Conservation (phyloP, 345 rosid genomes). For the Lenwebbia sp. region DNA sequence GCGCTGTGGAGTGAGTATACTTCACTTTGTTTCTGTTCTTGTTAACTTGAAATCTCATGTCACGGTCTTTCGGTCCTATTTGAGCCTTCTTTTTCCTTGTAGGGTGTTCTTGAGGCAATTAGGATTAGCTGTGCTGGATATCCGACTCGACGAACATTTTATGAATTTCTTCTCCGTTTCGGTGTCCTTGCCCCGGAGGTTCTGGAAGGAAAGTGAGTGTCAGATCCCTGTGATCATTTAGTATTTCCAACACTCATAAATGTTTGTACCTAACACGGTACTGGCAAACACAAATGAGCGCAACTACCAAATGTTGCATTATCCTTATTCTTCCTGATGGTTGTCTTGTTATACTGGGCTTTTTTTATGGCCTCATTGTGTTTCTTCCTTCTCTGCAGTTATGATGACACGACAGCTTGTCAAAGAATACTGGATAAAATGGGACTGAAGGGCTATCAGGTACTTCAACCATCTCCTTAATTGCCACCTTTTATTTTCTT, state of each 20-base stretch:
- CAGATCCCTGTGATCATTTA: neutral
- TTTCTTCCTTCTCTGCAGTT: conserved; percentile 32
- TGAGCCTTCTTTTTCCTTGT: neutral
- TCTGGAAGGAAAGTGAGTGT: conserved; percentile 78
- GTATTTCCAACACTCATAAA: neutral
- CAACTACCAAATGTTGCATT: neutral
- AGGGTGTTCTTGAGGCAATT: conserved; percentile 99
- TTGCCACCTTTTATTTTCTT: neutral
- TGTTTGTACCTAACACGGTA: neutral
- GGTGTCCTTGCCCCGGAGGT: conserved; percentile 97
- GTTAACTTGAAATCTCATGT: neutral
- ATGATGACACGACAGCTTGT: conserved; percentile 91
- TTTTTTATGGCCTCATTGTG: neutral
- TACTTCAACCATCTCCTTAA: conserved; percentile 14
- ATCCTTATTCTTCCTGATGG: neutral
- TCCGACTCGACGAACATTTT: conserved; percentile 93
- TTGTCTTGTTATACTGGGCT: neutral
- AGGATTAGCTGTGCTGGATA: conserved; percentile 99
- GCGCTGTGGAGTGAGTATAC: conserved; percentile 92
- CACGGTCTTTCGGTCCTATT: neutral
- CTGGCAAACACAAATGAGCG: neutral
- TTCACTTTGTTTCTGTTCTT: conserved; percentile 1
- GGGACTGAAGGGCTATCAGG: conserved; percentile 96
- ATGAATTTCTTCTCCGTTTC: conserved; percentile 92
- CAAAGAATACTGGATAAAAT: conserved; percentile 83